Evolutionary conservation across 176 grass and related monocot genomes (phyloP), one percentile per base, ranked within the genome.

Genomic region (Bromus sterilis): DNA sequence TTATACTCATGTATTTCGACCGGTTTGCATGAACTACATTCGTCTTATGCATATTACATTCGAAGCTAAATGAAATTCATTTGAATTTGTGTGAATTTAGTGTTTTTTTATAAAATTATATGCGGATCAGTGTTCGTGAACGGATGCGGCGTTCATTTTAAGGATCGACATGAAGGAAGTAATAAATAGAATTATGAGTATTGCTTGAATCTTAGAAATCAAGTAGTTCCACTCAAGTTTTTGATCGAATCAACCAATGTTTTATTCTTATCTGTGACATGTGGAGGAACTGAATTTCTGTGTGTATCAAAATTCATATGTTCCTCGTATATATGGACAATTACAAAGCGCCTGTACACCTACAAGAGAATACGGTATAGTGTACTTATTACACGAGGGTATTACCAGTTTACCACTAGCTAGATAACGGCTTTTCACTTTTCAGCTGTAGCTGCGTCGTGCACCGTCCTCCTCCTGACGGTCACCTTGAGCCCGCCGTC

Each of bases 401-500:
- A 1, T 20, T 20, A 21, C 48, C 48, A 51, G n/a, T 49, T 34
- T 79, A 42, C 59, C 24, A 15, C 37, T 74, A 31, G 44, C 61
- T 56, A 77, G 21, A 78, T 25, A 70, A 87, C 3, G 70, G 32
- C 1, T 37, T 87, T 66, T n/a, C n/a, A n/a, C n/a, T 23, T 84
- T 21, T 5, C 6, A 9, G 33, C 51, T 18, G 16, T 9, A 3
- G 28, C 33, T 20, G 69, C 49, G 33, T 24, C 3, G 25, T 35
- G 23, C 39, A 60, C 44, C 7, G 16, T 58, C 75, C 89, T 82
- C 66, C 79, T 82, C 44, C 84, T 78, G 40, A 95, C 89, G 43
- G 49, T 82, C 62, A 95, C 86, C 46, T 88, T 90, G 73, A 95
- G 79, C 63, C 93, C 93, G 31, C 83, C 85, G 24, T 70, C 89